These are phyloP conservation scores for Gracilaria caudata DNA, from an alignment of 23 red algal species.

Conservation along the genomic window DNA sequence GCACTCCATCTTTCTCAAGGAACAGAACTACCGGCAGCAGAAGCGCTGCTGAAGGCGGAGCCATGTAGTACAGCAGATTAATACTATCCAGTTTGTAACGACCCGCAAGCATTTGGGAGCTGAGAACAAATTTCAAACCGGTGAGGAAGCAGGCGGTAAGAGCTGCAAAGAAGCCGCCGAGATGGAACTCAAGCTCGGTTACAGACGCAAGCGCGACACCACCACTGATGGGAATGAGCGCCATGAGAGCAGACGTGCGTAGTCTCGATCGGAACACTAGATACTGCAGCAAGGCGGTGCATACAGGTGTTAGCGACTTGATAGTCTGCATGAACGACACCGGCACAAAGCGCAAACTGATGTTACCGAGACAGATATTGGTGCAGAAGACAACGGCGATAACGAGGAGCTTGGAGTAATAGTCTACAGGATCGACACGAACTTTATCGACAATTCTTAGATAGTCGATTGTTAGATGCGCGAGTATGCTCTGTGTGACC, in stretches of 20 bases:
- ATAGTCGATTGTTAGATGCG: conserved; percentile 72
- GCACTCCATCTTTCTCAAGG: conserved; percentile 44
- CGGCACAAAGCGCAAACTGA: conserved; percentile 77
- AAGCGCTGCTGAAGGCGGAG: conserved; percentile 70
- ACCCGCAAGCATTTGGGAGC: conserved; percentile 71
- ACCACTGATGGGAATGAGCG: conserved; percentile 83
- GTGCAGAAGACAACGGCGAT: conserved; percentile 77
- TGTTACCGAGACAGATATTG: conserved; percentile 86
- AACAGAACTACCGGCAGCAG: conserved; percentile 53
- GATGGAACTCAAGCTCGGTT: conserved; percentile 86
- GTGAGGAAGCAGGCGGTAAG: conserved; percentile 85
- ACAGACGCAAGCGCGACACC: conserved; percentile 83
- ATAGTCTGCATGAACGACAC: conserved; percentile 92
- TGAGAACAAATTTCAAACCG: conserved; percentile 85
- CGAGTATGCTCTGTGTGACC: conserved; percentile 63
- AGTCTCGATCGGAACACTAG: conserved; percentile 71
- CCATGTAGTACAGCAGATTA: conserved; percentile 78
- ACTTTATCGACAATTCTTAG: conserved; percentile 65
- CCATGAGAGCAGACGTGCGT: conserved; percentile 64
- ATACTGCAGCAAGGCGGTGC: conserved; percentile 77
- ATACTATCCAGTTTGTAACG: conserved; percentile 76
- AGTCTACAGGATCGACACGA: conserved; percentile 66
- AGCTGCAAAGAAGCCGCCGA: conserved; percentile 92
- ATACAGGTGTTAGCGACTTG: conserved; percentile 79
- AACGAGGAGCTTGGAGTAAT: conserved; percentile 72